A percentile compares a stretch with the other conserved stretches of the same genome.
Evolutionary conservation across 139 green algal species (phyloP).

Genomic region (Coelastrella sp.): DNA sequence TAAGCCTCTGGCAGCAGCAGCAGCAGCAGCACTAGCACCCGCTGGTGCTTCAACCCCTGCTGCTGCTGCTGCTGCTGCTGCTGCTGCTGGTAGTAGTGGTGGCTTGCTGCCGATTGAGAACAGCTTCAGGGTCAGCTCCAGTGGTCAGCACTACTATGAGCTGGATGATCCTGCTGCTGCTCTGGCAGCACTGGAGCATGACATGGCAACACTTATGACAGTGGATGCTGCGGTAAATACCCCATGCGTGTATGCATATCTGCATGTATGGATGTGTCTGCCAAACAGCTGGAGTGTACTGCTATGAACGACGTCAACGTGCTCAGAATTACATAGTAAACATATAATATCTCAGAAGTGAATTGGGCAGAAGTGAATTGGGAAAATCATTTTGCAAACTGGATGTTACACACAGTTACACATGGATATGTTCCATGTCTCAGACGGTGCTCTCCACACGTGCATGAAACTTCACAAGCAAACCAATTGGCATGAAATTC

Average conservation of each 20-base stretch:
- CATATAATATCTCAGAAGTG: neutral
- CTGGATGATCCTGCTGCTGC: slow-evolving; percentile 56
- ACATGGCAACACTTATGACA: slow-evolving; percentile 54
- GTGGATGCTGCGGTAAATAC: neutral
- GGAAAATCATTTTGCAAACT: too few relatives aligned
- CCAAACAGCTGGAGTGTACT: too few relatives aligned
- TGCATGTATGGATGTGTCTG: neutral
- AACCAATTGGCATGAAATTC: too few relatives aligned
- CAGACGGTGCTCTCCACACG: too few relatives aligned
- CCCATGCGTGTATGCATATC: neutral
- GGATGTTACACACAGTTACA: neutral
- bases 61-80: slow-evolving; percentile 3
- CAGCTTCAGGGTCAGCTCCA: neutral
- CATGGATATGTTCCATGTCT: neutral
- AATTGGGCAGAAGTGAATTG: too few relatives aligned
- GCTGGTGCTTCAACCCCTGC: neutral
- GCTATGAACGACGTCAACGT: too few relatives aligned
- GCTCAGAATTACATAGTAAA: neutral
- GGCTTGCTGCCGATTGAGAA: neutral
- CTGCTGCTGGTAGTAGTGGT: neutral
- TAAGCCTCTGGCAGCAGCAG: neutral
- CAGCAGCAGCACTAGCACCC: slow-evolving; percentile 32
- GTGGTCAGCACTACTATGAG: slow-evolving; percentile 55
- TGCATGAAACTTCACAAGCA: too few relatives aligned
- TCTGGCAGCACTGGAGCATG: slow-evolving; percentile 55